Evolutionary conservation across 1,284 basidiomycete genomes (phyloP).

Genomic region (Ustilago bromivora): DNA sequence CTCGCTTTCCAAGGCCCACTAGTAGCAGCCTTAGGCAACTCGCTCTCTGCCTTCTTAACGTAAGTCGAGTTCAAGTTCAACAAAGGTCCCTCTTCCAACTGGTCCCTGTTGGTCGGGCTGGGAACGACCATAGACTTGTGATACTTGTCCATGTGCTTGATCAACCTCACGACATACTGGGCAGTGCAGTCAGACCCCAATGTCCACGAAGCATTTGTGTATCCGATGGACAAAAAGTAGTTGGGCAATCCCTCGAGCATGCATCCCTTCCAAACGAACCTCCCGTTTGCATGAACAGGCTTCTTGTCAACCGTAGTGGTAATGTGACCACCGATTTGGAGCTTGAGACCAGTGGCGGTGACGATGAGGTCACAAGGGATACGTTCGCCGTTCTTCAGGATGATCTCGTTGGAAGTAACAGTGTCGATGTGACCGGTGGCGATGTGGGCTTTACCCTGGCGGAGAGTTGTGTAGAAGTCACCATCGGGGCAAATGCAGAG

Average conservation of each 20-base stretch:
- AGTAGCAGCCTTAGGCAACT: slow-evolving; percentile 62
- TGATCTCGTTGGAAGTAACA: slow-evolving; percentile 59
- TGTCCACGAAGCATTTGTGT: slow-evolving; percentile 69
- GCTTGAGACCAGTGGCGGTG: slow-evolving; percentile 68
- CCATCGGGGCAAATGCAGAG: slow-evolving; percentile 68
- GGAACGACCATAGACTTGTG: slow-evolving; percentile 44
- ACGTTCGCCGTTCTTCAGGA: slow-evolving; percentile 58
- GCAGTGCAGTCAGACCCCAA: slow-evolving; percentile 65
- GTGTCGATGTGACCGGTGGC: slow-evolving; percentile 67
- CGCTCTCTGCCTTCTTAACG: slow-evolving; percentile 55
- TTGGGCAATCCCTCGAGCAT: slow-evolving; percentile 69
- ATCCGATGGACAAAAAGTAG: slow-evolving; percentile 60
- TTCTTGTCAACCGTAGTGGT: slow-evolving; percentile 60
- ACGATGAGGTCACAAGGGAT: slow-evolving; percentile 68
- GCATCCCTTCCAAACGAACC: slow-evolving; percentile 63
- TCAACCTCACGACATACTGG: slow-evolving; percentile 55
- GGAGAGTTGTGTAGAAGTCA: slow-evolving; percentile 65
- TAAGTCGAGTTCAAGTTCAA: slow-evolving; percentile 67
- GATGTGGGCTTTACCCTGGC: slow-evolving; percentile 65
- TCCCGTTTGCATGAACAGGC: slow-evolving; percentile 36
- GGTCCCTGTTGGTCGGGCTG: slow-evolving; percentile 18
- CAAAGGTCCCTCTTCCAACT: slow-evolving; percentile 46
- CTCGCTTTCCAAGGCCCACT: slow-evolving; percentile 56
- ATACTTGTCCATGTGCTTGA: slow-evolving; percentile 58
- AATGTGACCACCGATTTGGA: slow-evolving; percentile 61